Evolutionary conservation across 208 protist genomes (phyloP), one percentile per base, ranked within the genome.

Genomic region (Angomonas deanei): DNA sequence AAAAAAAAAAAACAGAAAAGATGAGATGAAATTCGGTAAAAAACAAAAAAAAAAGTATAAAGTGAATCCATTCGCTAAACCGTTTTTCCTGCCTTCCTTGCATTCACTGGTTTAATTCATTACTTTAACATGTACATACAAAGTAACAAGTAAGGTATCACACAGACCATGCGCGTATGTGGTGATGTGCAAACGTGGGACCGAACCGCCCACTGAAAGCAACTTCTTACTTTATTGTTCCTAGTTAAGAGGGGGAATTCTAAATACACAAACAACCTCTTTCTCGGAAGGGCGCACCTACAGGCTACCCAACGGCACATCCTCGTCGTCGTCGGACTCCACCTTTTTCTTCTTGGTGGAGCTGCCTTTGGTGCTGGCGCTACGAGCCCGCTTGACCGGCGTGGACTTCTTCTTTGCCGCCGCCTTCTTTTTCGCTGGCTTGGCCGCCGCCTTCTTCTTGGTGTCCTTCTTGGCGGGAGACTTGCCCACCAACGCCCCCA

Each of bases 261-360:
- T n/a, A n/a, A n/a, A n/a, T n/a, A n/a, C n/a, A n/a, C n/a, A n/a
- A n/a, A n/a, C n/a, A n/a, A n/a, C n/a, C n/a, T n/a, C n/a, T n/a
- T n/a, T n/a, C n/a, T n/a, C n/a, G n/a, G n/a, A n/a, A n/a, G n/a
- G n/a, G n/a, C n/a, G n/a, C 23, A 50, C 15, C 38, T 38, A 74
- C 30, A 91, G 74, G 19, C 76, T 66, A 49, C 72, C 65, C 15
- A 91, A 68, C 1, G 84, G 82, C 28, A 90, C 62, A 42, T 93
- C 83, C 24, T 93, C 86, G 53, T 90, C 82, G 59, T 75, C 67
- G 15, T 79, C 75, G 50, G 69, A 79, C 34, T 70, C 78, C 50
- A 84, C 75, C 23, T 42, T 59, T 38, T 59, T 59, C 50, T 56
- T 34, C 26, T 56, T 56, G 10, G 23, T 31, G 24, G 50, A 56